Percentiles rank a stretch among this genome's conserved stretches.
phyloP scores from a whole-genome alignment of 2,329 filamentous ascomycete species.

The Pseudogymnoascus sp. region DNA sequence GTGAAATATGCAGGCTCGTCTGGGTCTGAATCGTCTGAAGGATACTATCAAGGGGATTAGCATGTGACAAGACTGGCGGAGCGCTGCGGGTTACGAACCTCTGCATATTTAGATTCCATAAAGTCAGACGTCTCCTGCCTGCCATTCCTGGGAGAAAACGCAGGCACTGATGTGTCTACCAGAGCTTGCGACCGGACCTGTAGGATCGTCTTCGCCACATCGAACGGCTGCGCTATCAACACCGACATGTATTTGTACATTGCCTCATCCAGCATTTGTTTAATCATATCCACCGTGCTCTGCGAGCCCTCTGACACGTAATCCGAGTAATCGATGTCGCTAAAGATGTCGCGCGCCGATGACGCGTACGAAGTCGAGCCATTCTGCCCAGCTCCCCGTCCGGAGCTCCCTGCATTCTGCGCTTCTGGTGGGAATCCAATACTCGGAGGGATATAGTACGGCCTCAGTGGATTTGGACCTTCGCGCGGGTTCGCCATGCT shows the following conservation, averaged over 20 bases:
- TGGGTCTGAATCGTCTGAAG: constrained; percentile 60
- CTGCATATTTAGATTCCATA: constrained; percentile 22
- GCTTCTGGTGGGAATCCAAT: constrained; percentile 49
- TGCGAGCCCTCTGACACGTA: constrained; percentile 73
- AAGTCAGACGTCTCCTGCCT: constrained; percentile 17
- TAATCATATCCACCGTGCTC: constrained; percentile 65
- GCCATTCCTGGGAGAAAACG: constrained; percentile 17
- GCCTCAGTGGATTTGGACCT: constrained; percentile 50
- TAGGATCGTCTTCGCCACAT: constrained; percentile 89
- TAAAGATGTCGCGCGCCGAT: constrained; percentile 76
- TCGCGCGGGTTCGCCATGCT: constrained; percentile 42
- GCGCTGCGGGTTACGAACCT: constrained; percentile 17
- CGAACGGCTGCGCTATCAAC: constrained; percentile 88
- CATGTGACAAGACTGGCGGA: background rate
- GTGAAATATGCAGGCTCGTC: constrained; percentile 85
- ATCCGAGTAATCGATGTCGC: constrained; percentile 86
- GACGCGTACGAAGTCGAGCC: constrained; percentile 44
- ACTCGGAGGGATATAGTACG: constrained; percentile 58
- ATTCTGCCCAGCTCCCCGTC: constrained; percentile 23
- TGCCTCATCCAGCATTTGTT: constrained; percentile 73
- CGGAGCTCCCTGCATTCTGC: constrained; percentile 29
- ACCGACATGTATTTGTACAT: constrained; percentile 89
- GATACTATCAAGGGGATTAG: constrained; percentile 30
- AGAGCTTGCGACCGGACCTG: constrained; percentile 58
- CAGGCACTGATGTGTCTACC: constrained; percentile 17